These are phyloP conservation scores for Monosporascus ibericus DNA, from an alignment of 2,329 filamentous ascomycete genomes.

Conservation along the genomic window DNA sequence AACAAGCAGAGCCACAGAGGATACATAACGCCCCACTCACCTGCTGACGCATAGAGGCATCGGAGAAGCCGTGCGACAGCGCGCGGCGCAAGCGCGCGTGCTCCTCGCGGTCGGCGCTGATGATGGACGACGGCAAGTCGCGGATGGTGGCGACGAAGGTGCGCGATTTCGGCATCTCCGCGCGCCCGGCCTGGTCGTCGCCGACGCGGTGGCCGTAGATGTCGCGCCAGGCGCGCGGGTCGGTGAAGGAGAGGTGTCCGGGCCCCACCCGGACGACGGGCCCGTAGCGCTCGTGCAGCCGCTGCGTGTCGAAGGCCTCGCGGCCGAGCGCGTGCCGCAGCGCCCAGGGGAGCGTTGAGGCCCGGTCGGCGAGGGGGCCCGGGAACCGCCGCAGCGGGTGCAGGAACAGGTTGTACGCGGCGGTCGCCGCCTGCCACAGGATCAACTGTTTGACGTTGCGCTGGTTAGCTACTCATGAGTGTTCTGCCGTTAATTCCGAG, in stretches of 20 bases:
- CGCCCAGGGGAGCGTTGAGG: conserved; percentile 18
- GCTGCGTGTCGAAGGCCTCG: conserved; percentile 17
- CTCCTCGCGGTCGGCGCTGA: conserved; percentile 21
- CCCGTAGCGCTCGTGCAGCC: conserved; percentile 18
- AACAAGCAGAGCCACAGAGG: too few relatives aligned
- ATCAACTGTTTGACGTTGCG: conserved; percentile 10
- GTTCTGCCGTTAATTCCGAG: too few relatives aligned
- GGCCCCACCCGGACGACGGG: conserved; percentile 18
- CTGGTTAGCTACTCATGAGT: neutral
- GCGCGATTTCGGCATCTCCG: conserved; percentile 18
- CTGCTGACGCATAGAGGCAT: conserved; percentile 22
- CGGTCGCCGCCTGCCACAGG: conserved; percentile 10
- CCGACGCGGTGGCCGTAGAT: conserved; percentile 27
- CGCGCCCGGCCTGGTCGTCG: conserved; percentile 6
- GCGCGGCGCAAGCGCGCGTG: conserved; percentile 22
- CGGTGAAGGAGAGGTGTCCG: conserved; percentile 25
- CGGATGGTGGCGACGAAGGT: conserved; percentile 12
- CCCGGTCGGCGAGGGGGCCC: conserved; percentile 16
- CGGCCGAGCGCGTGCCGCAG: conserved; percentile 13
- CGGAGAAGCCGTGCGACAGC: conserved; percentile 25
- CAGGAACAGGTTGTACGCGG: conserved; percentile 23
- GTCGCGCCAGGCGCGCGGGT: conserved; percentile 24
- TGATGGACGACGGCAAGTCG: conserved; percentile 20
- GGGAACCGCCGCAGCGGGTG: conserved; percentile 22
- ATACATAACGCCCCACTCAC: too few relatives aligned